Evolutionary conservation across 2,329 filamentous ascomycete genomes (phyloP).

Genomic region (Herpotrichia juniperi): DNA sequence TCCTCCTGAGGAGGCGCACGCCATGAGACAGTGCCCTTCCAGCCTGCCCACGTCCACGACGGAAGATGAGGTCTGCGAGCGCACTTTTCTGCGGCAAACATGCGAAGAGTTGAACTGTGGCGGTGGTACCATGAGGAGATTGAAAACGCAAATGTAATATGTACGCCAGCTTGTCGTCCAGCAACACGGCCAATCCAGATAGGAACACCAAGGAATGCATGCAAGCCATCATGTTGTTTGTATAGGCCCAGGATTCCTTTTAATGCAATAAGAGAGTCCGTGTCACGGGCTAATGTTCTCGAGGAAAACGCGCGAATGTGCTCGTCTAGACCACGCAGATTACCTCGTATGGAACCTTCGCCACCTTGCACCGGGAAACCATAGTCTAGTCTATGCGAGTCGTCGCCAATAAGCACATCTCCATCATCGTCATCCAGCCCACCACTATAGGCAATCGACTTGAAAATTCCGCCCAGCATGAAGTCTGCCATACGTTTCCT

Average conservation of each 20-base stretch:
- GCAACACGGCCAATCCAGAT: conserved; percentile 12
- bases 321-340: conserved; percentile 14
- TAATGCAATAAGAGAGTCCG: conserved; percentile 12
- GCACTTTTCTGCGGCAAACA: conserved; percentile 14
- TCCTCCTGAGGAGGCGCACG: conserved; percentile 15
- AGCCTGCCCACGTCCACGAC: conserved; percentile 19
- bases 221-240: not conserved
- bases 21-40: conserved; percentile 17
- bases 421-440: conserved; percentile 4
- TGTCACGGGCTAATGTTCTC: conserved; percentile 6
- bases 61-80: conserved; percentile 8
- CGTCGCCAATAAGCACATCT: conserved; percentile 10
- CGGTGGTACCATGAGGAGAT: conserved; percentile 18
- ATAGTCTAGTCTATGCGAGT: conserved; percentile 13
- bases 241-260: conserved; percentile 14
- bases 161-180: conserved; percentile 5
- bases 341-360: conserved; percentile 4
- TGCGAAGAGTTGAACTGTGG: not conserved
- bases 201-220: conserved; percentile 10
- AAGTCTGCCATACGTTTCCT: conserved; percentile 11
- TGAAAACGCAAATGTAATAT: conserved; percentile 15
- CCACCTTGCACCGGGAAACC: conserved; percentile 12
- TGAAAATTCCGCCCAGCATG: conserved; percentile 19
- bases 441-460: conserved; percentile 11
- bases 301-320: conserved; percentile 18